A percentile compares a stretch with the other conserved stretches of the same genome.
phyloP scores from a whole-genome alignment of 73 alveolate genomes.

The Halteria grandinella region DNA sequence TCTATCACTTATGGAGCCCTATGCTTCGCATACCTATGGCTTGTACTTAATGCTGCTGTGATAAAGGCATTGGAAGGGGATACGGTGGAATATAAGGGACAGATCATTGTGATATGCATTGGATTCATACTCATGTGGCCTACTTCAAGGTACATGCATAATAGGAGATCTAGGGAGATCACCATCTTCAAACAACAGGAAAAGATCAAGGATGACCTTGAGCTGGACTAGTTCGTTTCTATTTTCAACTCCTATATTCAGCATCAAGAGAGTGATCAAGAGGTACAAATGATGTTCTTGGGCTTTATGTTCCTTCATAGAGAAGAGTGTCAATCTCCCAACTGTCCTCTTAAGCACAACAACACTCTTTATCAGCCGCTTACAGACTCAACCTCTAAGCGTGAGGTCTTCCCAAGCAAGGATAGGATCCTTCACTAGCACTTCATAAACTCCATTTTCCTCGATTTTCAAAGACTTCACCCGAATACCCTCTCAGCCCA shows the following conservation, averaged over 20 bases:
- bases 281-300: slow-evolving; percentile 10
- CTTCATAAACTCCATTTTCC: slow-evolving; percentile 31
- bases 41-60: slow-evolving; percentile 21
- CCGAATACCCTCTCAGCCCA: slow-evolving; percentile 22
- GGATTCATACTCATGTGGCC: slow-evolving; percentile 52
- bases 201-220: slow-evolving; percentile 36
- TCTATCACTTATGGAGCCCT: slow-evolving; percentile 41
- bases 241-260: background rate
- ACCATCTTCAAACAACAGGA: slow-evolving; percentile 24
- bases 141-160: background rate
- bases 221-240: slow-evolving; percentile 41
- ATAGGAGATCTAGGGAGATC: background rate
- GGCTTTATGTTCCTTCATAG: slow-evolving; percentile 45
- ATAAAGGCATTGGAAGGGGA: slow-evolving; percentile 37
- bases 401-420: slow-evolving; percentile 38
- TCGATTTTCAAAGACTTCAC: slow-evolving; percentile 24
- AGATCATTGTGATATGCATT: slow-evolving; percentile 18
- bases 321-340: slow-evolving; percentile 37
- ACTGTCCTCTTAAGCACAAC: slow-evolving; percentile 44
- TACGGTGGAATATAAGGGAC: slow-evolving; percentile 49
- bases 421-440: slow-evolving; percentile 51
- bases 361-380: slow-evolving; percentile 27
- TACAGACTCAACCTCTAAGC: slow-evolving; percentile 9
- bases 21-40: slow-evolving; percentile 56
- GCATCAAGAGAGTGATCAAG: slow-evolving; percentile 1